phyloP scores from a whole-genome alignment of 148 eudicot species.

The Selenicereus undatus region DNA sequence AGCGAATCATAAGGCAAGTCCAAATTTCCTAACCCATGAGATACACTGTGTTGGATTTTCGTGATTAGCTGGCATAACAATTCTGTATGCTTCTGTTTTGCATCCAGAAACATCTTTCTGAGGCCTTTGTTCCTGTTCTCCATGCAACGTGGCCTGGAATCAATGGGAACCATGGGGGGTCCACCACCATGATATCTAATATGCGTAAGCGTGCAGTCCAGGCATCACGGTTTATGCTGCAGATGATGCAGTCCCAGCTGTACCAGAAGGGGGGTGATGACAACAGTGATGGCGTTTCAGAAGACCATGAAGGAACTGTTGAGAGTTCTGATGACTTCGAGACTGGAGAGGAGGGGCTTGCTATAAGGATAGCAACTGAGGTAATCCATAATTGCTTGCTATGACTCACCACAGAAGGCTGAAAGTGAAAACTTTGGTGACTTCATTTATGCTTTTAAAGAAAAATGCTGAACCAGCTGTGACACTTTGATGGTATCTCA shows the following conservation, averaged over 20 bases:
- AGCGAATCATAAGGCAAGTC: slow-evolving; percentile 71
- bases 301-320: slow-evolving; percentile 31
- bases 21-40: neutral
- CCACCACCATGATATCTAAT: slow-evolving; percentile 55
- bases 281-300: slow-evolving; percentile 27
- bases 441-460: neutral
- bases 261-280: slow-evolving; percentile 44
- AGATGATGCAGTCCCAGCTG: slow-evolving; percentile 82
- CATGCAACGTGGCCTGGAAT: slow-evolving; percentile 90
- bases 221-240: slow-evolving; percentile 90
- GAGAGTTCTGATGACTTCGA: slow-evolving; percentile 49
- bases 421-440: neutral
- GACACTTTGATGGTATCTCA: neutral
- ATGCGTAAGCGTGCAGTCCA: slow-evolving; percentile 91
- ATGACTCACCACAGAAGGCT: neutral
- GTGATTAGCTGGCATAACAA: slow-evolving; percentile 4
- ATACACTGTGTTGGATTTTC: too few species aligned
- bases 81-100: neutral
- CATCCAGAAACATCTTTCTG: slow-evolving; percentile 68
- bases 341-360: slow-evolving; percentile 86
- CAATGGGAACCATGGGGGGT: slow-evolving; percentile 60
- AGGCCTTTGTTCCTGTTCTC: slow-evolving; percentile 71
- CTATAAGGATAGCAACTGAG: slow-evolving; percentile 79
- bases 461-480: slow-evolving; percentile 6
- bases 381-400: slow-evolving; percentile 32